These are phyloP conservation scores for Candida tibetensis DNA, from an alignment of 805 yeast genomes.

Conservation along the genomic window DNA sequence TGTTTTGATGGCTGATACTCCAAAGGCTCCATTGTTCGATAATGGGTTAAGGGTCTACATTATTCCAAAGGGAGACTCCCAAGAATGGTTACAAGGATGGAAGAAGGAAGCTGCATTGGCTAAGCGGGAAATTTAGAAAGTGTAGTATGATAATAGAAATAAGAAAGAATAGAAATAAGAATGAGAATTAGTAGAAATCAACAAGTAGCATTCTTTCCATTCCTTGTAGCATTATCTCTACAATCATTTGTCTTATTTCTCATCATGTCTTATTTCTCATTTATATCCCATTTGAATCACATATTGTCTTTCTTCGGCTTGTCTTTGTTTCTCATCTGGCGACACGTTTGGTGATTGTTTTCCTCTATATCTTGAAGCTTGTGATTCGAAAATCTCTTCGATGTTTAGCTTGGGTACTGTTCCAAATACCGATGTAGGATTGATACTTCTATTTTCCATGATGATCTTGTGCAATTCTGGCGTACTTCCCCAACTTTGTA, in stretches of 20 bases:
- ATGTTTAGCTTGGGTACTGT: constrained; percentile 66
- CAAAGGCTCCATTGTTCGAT: constrained; percentile 77
- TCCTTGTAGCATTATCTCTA: too few relatives aligned
- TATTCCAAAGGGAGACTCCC: constrained; percentile 69
- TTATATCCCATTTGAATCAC: constrained; percentile 45
- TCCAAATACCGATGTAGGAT: constrained; percentile 73
- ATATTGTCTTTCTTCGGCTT: constrained; percentile 47
- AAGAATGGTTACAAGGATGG: constrained; percentile 68
- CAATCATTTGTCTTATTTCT: too few relatives aligned
- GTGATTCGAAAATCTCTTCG: constrained; percentile 62
- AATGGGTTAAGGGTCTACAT: constrained; percentile 67
- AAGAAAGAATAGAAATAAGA: neutral
- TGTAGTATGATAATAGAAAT: neutral
- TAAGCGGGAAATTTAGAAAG: constrained; percentile 25
- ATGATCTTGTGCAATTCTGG: constrained; percentile 31
- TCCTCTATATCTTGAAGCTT: constrained; percentile 50
- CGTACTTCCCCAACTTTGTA: constrained; percentile 40
- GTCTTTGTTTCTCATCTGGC: constrained; percentile 38
- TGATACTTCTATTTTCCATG: constrained; percentile 37
- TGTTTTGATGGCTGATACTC: constrained; percentile 58
- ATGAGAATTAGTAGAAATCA: neutral
- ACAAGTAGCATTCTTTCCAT: too few relatives aligned
- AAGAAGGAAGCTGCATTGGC: constrained; percentile 56
- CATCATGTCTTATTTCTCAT: neutral
- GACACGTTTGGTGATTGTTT: constrained; percentile 46